Conservation (phyloP, 2,329 filamentous ascomycete species). For the Aspergillus pseudoglaucus region DNA sequence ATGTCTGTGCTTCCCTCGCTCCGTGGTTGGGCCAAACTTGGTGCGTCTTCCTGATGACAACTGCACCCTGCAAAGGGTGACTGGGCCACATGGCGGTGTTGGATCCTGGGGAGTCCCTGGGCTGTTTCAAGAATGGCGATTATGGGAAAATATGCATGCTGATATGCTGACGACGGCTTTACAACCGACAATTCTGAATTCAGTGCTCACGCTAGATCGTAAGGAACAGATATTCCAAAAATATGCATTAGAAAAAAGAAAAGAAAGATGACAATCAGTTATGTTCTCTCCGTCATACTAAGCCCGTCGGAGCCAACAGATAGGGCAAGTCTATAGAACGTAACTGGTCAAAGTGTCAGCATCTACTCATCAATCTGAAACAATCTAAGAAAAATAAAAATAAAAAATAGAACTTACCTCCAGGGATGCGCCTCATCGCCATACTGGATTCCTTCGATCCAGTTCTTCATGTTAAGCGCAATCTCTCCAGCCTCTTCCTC, state of each 20-base stretch:
- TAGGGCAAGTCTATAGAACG: slow-evolving; percentile 14
- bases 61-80: too few species aligned
- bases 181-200: background rate
- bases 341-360: slow-evolving; percentile 14
- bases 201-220: background rate
- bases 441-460: slow-evolving; percentile 95
- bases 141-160: background rate
- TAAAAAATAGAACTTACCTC: slow-evolving; percentile 58
- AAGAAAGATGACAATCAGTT: background rate
- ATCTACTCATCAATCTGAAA: background rate
- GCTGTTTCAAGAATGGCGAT: background rate
- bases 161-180: too few species aligned
- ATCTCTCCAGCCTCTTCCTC: slow-evolving; percentile 82
- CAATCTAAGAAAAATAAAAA: background rate
- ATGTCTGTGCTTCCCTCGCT: background rate
- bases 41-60: too few species aligned
- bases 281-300: background rate
- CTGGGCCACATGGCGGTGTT: background rate
- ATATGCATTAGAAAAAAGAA: background rate
- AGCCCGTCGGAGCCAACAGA: background rate
- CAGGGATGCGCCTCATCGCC: slow-evolving; percentile 87
- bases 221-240: background rate
- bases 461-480: slow-evolving; percentile 81
- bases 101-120: background rate
- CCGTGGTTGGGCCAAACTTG: too few species aligned